These are phyloP conservation scores for Phytophthora citricola DNA, from an alignment of 352 stramenopile genomes.

Conservation along the genomic window DNA sequence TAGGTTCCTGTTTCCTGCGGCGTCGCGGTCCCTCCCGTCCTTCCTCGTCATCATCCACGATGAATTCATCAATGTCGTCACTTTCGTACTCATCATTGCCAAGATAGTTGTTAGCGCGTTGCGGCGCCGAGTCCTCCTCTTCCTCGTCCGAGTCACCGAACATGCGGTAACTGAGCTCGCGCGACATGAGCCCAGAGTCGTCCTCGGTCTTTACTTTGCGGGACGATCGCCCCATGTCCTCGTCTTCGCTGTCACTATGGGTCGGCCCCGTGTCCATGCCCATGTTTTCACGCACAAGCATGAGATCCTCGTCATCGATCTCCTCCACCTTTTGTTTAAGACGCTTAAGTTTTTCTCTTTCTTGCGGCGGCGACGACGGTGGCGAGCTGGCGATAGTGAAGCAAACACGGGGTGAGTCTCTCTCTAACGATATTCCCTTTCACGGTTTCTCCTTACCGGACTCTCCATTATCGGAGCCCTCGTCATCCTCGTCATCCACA, in stretches of 20 bases:
- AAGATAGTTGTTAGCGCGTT: conserved; percentile 79
- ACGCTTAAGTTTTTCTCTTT: conserved; percentile 90
- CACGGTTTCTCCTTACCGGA: conserved; percentile 46
- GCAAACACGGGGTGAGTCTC: conserved; percentile 14
- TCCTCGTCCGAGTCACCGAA: conserved; percentile 91
- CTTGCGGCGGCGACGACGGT: conserved; percentile 78
- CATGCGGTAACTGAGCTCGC: conserved; percentile 89
- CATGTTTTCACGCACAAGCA: conserved; percentile 91
- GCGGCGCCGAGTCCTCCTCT: conserved; percentile 77
- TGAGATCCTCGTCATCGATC: conserved; percentile 88
- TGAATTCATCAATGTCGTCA: conserved; percentile 91
- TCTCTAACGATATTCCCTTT: conserved; percentile 8
- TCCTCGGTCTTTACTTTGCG: conserved; percentile 78
- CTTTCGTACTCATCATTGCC: conserved; percentile 91
- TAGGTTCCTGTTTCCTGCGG: conserved; percentile 76
- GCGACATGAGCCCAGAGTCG: conserved; percentile 84
- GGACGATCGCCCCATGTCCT: conserved; percentile 72
- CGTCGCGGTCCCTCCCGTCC: conserved; percentile 75
- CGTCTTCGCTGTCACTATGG: conserved; percentile 78
- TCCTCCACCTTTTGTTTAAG: conserved; percentile 90
- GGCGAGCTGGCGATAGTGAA: conserved; percentile 43
- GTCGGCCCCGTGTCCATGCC: conserved; percentile 84
- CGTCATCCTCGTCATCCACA: conserved; percentile 82
- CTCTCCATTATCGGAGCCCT: conserved; percentile 75
- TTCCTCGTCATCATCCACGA: conserved; percentile 91